Conservation (phyloP, 805 yeast species). For the Saccharomycodes ludwigii region DNA sequence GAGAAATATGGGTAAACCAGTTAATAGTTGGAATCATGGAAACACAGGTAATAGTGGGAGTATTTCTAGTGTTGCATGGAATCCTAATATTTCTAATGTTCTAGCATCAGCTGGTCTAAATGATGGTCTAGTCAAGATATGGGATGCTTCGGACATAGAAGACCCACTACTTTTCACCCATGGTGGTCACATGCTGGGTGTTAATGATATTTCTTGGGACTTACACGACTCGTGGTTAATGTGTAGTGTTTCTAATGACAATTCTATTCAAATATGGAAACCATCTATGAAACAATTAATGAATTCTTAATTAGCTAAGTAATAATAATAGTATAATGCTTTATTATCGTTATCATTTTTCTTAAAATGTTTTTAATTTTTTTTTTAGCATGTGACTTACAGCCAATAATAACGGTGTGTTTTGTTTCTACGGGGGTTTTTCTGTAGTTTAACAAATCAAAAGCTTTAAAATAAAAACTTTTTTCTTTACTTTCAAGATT, state of each 20-base stretch:
- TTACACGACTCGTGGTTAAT: slow-evolving; percentile 56
- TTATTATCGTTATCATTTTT: not conserved
- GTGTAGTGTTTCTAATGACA: slow-evolving; percentile 74
- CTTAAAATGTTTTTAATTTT: not conserved
- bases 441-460: no score
- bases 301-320: no score
- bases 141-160: slow-evolving; percentile 33
- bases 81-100: slow-evolving; percentile 38
- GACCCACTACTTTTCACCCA: slow-evolving; percentile 46
- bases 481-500: no score
- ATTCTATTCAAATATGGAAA: slow-evolving; percentile 77
- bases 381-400: not conserved
- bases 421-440: no score
- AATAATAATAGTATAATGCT: no score
- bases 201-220: slow-evolving; percentile 78
- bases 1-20: slow-evolving; percentile 29
- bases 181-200: slow-evolving; percentile 80
- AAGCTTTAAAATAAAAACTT: no score
- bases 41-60: slow-evolving; percentile 34
- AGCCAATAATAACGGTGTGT: slow-evolving; percentile 6
- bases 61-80: slow-evolving; percentile 65
- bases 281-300: slow-evolving; percentile 34
- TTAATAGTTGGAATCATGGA: slow-evolving; percentile 19
- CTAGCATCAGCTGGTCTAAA: slow-evolving; percentile 57
- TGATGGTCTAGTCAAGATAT: slow-evolving; percentile 49